Percentiles rank a stretch among this genome's conserved stretches.
Conservation (phyloP, 257 asterid species). For the Fraxinus pennsylvanica region DNA sequence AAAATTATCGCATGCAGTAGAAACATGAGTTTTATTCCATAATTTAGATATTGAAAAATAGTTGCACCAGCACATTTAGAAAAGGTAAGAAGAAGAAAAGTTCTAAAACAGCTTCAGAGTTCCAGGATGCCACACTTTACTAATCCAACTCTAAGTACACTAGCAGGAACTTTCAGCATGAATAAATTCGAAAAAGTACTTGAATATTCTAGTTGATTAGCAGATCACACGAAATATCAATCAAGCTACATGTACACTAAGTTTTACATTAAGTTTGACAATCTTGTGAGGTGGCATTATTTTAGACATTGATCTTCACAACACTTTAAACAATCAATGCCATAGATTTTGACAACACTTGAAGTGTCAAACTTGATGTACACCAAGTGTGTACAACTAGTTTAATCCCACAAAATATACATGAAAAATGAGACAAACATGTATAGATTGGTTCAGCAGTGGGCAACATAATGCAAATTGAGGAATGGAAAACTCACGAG, state of each 20-base stretch:
- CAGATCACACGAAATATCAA: neutral
- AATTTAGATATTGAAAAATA: neutral
- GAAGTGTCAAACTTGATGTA: too few species aligned
- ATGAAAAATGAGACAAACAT: slow-evolving; percentile 13
- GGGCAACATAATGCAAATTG: neutral
- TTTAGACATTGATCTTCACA: too few species aligned
- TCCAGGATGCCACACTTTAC: neutral
- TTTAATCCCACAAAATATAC: neutral
- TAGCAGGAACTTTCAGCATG: neutral
- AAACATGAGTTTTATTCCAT: neutral
- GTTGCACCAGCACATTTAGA: neutral
- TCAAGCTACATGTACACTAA: too few species aligned
- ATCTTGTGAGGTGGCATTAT: too few species aligned
- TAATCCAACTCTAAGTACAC: slow-evolving; percentile 4
- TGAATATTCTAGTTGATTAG: neutral
- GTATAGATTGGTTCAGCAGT: neutral
- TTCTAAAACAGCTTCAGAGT: slow-evolving; percentile 6
- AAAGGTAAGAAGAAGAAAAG: neutral
- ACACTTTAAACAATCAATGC: too few species aligned
- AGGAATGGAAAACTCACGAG: slow-evolving; percentile 61
- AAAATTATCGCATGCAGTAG: neutral
- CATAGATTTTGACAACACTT: too few species aligned
- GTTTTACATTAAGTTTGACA: too few species aligned
- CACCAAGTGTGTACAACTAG: too few species aligned
- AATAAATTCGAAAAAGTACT: neutral